Percentiles rank a stretch among this genome's conserved stretches.
Conservation (phyloP, 164 flowering plant species). For the Aristolochia contorta region DNA sequence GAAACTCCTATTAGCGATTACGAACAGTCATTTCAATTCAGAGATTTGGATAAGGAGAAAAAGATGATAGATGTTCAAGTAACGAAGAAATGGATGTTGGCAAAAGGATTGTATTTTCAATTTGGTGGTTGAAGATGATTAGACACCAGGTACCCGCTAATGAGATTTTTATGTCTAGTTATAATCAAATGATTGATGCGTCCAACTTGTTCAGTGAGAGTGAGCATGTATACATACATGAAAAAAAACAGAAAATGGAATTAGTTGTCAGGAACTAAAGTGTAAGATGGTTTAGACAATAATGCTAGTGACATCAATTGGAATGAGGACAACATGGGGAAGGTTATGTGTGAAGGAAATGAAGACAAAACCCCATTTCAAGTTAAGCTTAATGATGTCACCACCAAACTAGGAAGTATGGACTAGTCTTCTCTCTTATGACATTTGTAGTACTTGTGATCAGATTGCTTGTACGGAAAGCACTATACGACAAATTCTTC, state of each 20-base stretch:
- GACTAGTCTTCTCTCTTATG: constrained; percentile 29
- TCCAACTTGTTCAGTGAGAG: constrained; percentile 48
- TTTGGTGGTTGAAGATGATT: constrained; percentile 43
- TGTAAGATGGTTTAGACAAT: constrained; percentile 44
- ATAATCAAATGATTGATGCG: constrained; percentile 35
- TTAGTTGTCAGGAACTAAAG: constrained; percentile 43
- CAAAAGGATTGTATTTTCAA: constrained; percentile 36
- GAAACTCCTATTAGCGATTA: constrained; percentile 53
- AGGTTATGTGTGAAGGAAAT: constrained; percentile 34
- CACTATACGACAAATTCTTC: constrained; percentile 16
- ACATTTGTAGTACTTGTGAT: constrained; percentile 29
- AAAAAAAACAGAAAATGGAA: constrained; percentile 28
- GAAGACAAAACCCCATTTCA: constrained; percentile 51
- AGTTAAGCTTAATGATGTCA: constrained; percentile 51
- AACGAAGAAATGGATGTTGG: constrained; percentile 34
- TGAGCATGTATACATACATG: constrained; percentile 25
- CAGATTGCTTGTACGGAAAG: constrained; percentile 32
- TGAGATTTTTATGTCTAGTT: constrained; percentile 37
- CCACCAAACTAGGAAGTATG: constrained; percentile 45
- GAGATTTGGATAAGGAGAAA: constrained; percentile 40
- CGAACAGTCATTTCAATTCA: constrained; percentile 39
- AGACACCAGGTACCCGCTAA: constrained; percentile 55
- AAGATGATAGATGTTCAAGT: constrained; percentile 36
- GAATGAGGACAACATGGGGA: constrained; percentile 59
- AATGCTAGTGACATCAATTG: constrained; percentile 48